Evolutionary conservation across 805 yeast genomes (phyloP).

Genomic region (Candida succiphila): DNA sequence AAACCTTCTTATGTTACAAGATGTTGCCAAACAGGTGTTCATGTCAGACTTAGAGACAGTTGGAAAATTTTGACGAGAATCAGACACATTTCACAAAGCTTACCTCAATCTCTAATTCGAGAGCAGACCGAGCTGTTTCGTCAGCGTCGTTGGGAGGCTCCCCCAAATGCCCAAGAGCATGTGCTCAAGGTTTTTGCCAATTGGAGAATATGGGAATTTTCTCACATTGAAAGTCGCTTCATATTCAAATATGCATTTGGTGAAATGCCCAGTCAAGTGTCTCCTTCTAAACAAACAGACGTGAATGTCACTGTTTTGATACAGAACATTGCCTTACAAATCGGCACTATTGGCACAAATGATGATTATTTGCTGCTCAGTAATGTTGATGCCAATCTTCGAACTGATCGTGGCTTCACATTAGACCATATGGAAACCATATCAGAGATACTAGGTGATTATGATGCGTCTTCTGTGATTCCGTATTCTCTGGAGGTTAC

Average conservation of each 20-base stretch:
- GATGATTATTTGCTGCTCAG: too few species aligned
- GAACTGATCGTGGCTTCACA: neutral
- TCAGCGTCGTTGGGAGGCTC: conserved; percentile 29
- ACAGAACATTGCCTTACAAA: too few species aligned
- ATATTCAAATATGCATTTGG: conserved; percentile 43
- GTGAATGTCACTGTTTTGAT: too few species aligned
- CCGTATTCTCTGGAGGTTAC: too few species aligned
- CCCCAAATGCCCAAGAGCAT: conserved; percentile 40
- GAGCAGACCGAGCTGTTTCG: conserved; percentile 23
- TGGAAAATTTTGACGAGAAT: conserved; percentile 82
- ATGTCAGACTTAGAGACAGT: conserved; percentile 70
- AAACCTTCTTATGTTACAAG: conserved; percentile 79
- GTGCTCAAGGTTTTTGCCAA: conserved; percentile 51
- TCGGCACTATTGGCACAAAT: too few species aligned
- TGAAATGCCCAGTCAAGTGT: neutral
- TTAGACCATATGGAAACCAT: neutral
- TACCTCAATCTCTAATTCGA: conserved; percentile 45
- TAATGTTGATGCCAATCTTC: neutral
- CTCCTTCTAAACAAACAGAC: neutral
- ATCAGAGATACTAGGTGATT: too few species aligned
- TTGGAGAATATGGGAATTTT: conserved; percentile 93
- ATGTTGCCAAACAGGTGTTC: conserved; percentile 43
- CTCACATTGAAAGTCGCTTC: conserved; percentile 45
- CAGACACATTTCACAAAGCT: conserved; percentile 55
- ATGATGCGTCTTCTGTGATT: too few species aligned